Evolutionary conservation across 345 rosid genomes (phyloP), one percentile per base, ranked within the genome.

Genomic region (Rubroshorea leprosula): DNA sequence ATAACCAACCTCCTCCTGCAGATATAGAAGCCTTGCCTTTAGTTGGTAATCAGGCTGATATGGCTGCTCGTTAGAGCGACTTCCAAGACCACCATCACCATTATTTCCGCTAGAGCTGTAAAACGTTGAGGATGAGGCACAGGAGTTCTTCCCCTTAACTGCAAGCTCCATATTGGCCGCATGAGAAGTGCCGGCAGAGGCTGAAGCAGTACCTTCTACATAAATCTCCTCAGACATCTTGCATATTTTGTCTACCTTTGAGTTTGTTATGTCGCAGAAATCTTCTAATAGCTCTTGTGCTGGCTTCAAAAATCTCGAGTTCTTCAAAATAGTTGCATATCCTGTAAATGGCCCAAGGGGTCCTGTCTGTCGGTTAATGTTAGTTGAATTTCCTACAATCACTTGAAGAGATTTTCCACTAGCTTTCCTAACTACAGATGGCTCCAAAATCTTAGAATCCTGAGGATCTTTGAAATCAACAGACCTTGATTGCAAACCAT

Each of bases 291-390:
- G 60, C 15, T 78, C 72, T 50, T 78, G 82, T 3, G 89, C 79
- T 2, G 83, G 80, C 64, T 61, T 80, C 68, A 83, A 66, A 68
- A 83, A 85, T 31, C 68, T 76, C 2, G 89, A 85, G 51, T 76
- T 73, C 68, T 80, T 83, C 17, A 85, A 68, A 57, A 85, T 77
- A 4, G 83, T 70, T 14, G 93, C 86, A 52, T 83, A 85, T 18
- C 93, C 93, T 0, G 86, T 85, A 65, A 85, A 85, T 0, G 93
- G 93, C 24, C 93, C 89, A 5, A 83, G 83, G 54, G 93, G 93
- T 14, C 83, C 84, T 0, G 74, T 55, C 6, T 60, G 72, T 26
- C 74, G 59, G 19, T 63, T 54, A 64, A 43, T 35, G 22, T 15
- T 60, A 26, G 55, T 49, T 27, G 80, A 59, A 17, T 74, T 44